Percentiles rank a stretch among this genome's conserved stretches.
Conservation (phyloP, 805 yeast genomes). For the Kurtzmaniella fragi region DNA sequence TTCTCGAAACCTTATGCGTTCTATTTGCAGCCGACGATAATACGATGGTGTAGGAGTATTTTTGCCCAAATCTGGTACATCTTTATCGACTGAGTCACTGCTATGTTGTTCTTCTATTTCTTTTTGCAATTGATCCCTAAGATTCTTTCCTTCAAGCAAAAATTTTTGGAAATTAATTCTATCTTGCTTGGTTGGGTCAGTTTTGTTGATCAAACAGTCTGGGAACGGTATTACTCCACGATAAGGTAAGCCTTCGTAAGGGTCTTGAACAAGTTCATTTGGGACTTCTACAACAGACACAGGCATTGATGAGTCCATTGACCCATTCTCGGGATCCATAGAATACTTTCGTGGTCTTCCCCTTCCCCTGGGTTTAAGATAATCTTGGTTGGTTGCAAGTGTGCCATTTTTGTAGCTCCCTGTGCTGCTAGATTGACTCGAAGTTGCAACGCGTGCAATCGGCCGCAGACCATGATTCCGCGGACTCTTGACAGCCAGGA, state of each 20-base stretch:
- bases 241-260: constrained; percentile 51
- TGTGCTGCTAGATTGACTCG: no score
- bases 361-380: no score
- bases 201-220: constrained; percentile 54
- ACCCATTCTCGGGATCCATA: neutral
- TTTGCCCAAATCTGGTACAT: constrained; percentile 11
- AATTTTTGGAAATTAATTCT: constrained; percentile 43
- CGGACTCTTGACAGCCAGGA: no score
- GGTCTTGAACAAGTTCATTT: constrained; percentile 26
- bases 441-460: no score
- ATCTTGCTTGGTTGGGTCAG: constrained; percentile 56
- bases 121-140: constrained; percentile 11
- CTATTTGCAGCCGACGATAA: constrained; percentile 38
- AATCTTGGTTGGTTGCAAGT: no score
- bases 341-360: no score
- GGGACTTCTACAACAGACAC: neutral
- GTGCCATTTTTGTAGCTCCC: no score
- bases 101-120: constrained; percentile 9
- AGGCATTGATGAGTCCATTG: neutral
- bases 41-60: constrained; percentile 11
- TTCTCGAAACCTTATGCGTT: constrained; percentile 64
- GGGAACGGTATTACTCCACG: constrained; percentile 58
- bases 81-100: constrained; percentile 12
- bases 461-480: no score
- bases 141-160: constrained; percentile 32